These are phyloP conservation scores for Penicillium sp. DNA, from an alignment of 2,329 filamentous ascomycete species.

Conservation along the genomic window DNA sequence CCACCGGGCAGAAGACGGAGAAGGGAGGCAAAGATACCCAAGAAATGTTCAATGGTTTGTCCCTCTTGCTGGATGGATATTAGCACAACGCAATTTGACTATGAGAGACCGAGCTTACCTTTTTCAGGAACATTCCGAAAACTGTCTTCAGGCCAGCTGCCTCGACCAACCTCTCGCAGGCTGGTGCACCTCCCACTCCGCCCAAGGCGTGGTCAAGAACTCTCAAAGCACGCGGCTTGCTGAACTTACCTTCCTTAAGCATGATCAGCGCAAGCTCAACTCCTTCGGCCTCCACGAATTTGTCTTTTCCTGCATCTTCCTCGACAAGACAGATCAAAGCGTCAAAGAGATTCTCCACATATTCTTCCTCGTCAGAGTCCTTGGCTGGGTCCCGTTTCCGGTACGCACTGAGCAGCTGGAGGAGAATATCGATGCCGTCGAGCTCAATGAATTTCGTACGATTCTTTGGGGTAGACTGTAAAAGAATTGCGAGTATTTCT, in stretches of 20 bases:
- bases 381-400: conserved; percentile 81
- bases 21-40: conserved; percentile 81
- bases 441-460: conserved; percentile 61
- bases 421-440: conserved; percentile 73
- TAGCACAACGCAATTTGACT: conserved; percentile 12
- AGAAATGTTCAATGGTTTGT: conserved; percentile 71
- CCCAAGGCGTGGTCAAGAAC: conserved; percentile 79
- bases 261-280: conserved; percentile 90
- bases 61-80: conserved; percentile 55
- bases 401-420: conserved; percentile 82
- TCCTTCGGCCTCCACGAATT: conserved; percentile 86
- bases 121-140: conserved; percentile 88
- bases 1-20: conserved; percentile 76
- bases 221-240: conserved; percentile 73
- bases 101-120: conserved; percentile 35
- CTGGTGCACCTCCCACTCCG: conserved; percentile 56
- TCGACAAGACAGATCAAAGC: conserved; percentile 77
- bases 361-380: conserved; percentile 88
- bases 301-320: conserved; percentile 69
- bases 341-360: conserved; percentile 91
- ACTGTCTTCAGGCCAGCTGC: conserved; percentile 79
- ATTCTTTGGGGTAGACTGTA: conserved; percentile 71
- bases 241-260: conserved; percentile 83
- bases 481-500: conserved; percentile 84
- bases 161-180: conserved; percentile 76